Evolutionary conservation across 1,284 basidiomycete genomes (phyloP).

Genomic region (Ganoderma sp.): DNA sequence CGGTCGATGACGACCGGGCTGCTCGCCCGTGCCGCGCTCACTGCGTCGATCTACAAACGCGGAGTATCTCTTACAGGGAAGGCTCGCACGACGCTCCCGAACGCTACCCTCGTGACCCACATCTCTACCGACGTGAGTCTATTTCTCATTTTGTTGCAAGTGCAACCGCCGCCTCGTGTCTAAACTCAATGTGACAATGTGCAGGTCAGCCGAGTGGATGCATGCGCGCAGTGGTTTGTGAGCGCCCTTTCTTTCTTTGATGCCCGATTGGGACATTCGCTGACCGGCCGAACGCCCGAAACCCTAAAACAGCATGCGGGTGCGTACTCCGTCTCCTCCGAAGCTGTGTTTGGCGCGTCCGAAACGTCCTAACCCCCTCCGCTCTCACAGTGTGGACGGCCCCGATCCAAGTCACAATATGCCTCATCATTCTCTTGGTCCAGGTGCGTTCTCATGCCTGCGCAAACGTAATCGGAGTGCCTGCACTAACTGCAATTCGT

Average conservation of each 20-base stretch:
- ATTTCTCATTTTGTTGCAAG: not conserved
- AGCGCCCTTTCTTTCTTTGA: constrained; percentile 40
- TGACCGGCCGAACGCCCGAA: constrained; percentile 7
- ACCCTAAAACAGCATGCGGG: constrained; percentile 48
- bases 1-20: constrained; percentile 76
- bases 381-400: constrained; percentile 62
- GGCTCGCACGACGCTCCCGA: constrained; percentile 66
- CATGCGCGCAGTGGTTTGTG: constrained; percentile 72
- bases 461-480: not conserved
- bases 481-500: constrained; percentile 2
- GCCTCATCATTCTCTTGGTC: constrained; percentile 64
- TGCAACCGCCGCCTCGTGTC: not conserved
- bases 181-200: not conserved
- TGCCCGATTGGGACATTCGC: not conserved
- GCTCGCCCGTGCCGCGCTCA: constrained; percentile 73
- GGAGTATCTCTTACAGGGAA: constrained; percentile 70
- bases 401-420: constrained; percentile 68
- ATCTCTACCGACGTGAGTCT: constrained; percentile 69
- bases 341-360: not conserved
- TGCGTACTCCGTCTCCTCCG: constrained; percentile 33
- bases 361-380: not conserved
- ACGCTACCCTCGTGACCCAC: constrained; percentile 77
- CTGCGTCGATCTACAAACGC: constrained; percentile 77
- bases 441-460: constrained; percentile 47
- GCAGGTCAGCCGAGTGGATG: constrained; percentile 62